Conservation (phyloP, 1,139 yeast species). For the Blastobotrys serpentis region DNA sequence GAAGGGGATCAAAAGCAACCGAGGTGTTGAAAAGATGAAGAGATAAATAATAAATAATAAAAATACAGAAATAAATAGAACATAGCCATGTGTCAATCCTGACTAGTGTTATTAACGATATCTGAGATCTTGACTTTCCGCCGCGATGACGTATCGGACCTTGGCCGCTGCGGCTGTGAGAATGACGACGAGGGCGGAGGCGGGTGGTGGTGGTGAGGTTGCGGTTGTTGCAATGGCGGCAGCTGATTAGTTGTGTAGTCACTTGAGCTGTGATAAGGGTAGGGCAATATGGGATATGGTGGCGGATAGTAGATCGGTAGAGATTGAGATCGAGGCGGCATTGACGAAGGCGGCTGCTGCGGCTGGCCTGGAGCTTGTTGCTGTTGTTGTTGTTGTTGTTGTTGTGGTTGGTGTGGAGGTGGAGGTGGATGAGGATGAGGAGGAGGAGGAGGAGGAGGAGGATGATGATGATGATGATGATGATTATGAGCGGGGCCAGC, state of each 20-base stretch:
- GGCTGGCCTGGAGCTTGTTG: too few species aligned
- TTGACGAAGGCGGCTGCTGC: too few species aligned
- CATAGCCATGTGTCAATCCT: constrained; percentile 43
- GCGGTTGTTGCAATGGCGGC: not conserved
- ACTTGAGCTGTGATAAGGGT: constrained; percentile 1
- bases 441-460: constrained; percentile 7
- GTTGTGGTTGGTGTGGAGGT: too few species aligned
- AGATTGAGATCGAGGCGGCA: constrained; percentile 10
- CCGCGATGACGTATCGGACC: constrained; percentile 10
- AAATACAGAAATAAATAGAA: constrained; percentile 33
- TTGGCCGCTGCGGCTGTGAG: constrained; percentile 10
- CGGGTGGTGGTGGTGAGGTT: not conserved
- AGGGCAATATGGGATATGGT: not conserved
- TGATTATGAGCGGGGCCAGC: constrained; percentile 5
- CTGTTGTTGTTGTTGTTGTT: too few species aligned
- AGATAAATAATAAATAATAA: constrained; percentile 12
- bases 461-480: constrained; percentile 11
- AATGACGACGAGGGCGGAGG: too few species aligned
- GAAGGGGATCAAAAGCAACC: too few species aligned
- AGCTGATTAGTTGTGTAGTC: not conserved
- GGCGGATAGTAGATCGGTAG: constrained; percentile 2
- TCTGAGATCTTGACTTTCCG: constrained; percentile 42
- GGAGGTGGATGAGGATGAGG: too few species aligned
- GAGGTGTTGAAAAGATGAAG: too few species aligned
- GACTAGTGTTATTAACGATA: constrained; percentile 20